Evolutionary conservation across 208 protist genomes (phyloP).

Genomic region (Leishmania martiniquensis): DNA sequence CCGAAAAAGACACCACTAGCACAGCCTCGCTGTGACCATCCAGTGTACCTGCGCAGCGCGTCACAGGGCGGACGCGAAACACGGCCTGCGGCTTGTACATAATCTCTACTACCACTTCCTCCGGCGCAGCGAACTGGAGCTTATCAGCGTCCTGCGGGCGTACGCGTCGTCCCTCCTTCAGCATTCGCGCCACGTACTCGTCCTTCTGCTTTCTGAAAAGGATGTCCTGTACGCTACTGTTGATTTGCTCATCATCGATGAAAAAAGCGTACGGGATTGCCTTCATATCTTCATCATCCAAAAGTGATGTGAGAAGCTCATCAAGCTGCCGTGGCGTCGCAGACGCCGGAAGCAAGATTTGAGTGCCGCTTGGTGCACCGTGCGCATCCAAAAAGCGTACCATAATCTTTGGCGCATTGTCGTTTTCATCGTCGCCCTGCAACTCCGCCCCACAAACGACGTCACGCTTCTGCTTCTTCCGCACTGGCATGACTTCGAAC

Average conservation of each 20-base stretch:
- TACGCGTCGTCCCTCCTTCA: conserved; percentile 85
- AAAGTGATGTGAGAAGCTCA: conserved; percentile 77
- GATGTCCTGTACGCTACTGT: conserved; percentile 82
- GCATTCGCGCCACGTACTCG: conserved; percentile 72
- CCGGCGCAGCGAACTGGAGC: conserved; percentile 73
- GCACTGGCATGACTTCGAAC: conserved; percentile 67
- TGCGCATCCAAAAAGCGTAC: conserved; percentile 90
- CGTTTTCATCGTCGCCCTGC: conserved; percentile 35
- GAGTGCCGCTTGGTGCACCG: conserved; percentile 84
- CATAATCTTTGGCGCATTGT: conserved; percentile 68
- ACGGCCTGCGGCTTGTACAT: conserved; percentile 96
- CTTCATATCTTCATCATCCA: conserved; percentile 68
- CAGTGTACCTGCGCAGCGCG: conserved; percentile 92
- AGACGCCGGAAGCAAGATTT: conserved; percentile 92
- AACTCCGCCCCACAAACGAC: conserved; percentile 51
- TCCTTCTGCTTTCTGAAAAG: conserved; percentile 83
- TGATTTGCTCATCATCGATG: conserved; percentile 94
- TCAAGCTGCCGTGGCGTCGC: conserved; percentile 91
- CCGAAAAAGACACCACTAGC: conserved; percentile 94
- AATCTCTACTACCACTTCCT: conserved; percentile 90
- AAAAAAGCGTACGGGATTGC: conserved; percentile 96
- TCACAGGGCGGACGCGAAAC: conserved; percentile 97
- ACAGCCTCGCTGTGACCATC: conserved; percentile 96
- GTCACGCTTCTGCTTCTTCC: conserved; percentile 87
- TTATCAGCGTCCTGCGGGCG: conserved; percentile 80